Evolutionary conservation across 495 filamentous ascomycete genomes (phyloP), one percentile per base, ranked within the genome.

Genomic region (Tuber aestivum): DNA sequence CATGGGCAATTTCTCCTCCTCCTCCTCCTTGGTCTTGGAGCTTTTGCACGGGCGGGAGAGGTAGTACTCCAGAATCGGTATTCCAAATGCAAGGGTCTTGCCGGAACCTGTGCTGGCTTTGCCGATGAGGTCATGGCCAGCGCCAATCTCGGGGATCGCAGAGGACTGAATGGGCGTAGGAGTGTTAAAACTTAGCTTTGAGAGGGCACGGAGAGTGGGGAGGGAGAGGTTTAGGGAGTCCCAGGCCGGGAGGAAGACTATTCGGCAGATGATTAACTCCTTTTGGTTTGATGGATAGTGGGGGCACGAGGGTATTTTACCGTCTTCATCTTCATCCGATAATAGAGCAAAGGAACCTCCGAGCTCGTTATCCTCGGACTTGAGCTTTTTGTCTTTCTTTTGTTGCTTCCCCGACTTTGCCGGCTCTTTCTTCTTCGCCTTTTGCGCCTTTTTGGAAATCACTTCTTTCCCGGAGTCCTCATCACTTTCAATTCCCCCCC

Each of bases 41-140:
- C 50, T 70, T 38, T 79, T 70, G 27, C 27, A 14, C 56, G 56
- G 56, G 56, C 14, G 16, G 32, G 56, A 65, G 20, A 93, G 79
- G 86, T 87, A 93, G 74, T 85, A 85, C 82, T 94, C 91, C 18
- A 93, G 82, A 69, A 94, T 91, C 1, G 93, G 93, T 76, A 95
- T 92, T 0, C 90, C 93, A 81, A 92, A 95, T 0, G 93, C 92
- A 40, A 95, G 85, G 0, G 93, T 95, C 83, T 95, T 95, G 38
- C 93, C 93, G 40, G 92, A 94, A 44, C 93, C 93, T 0, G 93
- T 95, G 37, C 91, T 87, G 3, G 93, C 93, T 82, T 95, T 94
- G 41, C 92, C 92, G 76, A 95, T 90, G 9, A 94, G 86, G 84
- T 94, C 92, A 79, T 91, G 90, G 4, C 92, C 91, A 12, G 87